Evolutionary conservation across 2,329 filamentous ascomycete genomes (phyloP).

Genomic region (Venturia carpophila): DNA sequence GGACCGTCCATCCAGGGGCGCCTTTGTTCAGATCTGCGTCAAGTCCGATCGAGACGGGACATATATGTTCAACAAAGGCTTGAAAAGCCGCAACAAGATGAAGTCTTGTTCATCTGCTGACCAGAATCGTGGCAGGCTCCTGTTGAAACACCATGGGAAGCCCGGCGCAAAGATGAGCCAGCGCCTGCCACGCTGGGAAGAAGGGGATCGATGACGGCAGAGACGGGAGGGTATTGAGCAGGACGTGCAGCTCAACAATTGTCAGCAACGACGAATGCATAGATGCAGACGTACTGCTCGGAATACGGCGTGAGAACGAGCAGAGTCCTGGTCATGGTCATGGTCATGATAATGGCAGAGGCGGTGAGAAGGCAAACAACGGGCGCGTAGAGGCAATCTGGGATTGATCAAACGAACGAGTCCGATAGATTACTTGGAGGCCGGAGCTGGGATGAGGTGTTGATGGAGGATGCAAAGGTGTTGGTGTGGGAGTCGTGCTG

Average conservation of each 20-base stretch:
- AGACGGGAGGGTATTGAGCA: background rate
- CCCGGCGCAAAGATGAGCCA: background rate
- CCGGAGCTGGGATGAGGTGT: background rate
- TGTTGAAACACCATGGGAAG: background rate
- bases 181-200: background rate
- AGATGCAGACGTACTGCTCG: slow-evolving; percentile 8
- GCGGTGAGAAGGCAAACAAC: slow-evolving; percentile 7
- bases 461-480: slow-evolving; percentile 1
- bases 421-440: background rate
- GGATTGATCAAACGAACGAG: slow-evolving; percentile 1
- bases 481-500: background rate
- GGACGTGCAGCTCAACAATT: slow-evolving; percentile 6
- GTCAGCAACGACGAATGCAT: slow-evolving; percentile 8
- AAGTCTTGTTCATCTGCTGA: slow-evolving; percentile 5
- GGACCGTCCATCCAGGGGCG: slow-evolving; percentile 8
- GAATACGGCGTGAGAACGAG: background rate
- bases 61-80: slow-evolving; percentile 10
- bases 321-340: background rate
- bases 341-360: background rate
- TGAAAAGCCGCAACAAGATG: slow-evolving; percentile 2
- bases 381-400: background rate
- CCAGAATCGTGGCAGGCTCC: slow-evolving; percentile 3
- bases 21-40: slow-evolving; percentile 12
- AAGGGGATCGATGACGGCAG: background rate
- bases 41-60: slow-evolving; percentile 6